phyloP scores from a whole-genome alignment of 257 asterid genomes.

The Fraxinus excelsior region DNA sequence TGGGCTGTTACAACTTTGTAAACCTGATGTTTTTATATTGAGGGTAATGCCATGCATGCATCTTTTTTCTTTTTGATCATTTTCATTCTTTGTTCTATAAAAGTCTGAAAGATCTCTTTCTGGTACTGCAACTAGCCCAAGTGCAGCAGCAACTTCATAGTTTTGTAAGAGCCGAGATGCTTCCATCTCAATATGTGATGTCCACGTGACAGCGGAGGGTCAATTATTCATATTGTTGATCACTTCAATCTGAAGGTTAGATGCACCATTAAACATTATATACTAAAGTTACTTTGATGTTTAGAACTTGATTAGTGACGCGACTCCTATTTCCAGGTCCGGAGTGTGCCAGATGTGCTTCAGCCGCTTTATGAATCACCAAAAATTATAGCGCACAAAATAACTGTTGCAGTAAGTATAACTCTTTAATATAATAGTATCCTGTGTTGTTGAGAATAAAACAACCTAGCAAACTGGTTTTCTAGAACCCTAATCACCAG shows the following conservation, averaged over 20 bases:
- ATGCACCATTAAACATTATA: background rate
- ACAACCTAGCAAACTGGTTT: too few relatives aligned
- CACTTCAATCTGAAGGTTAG: conserved; percentile 78
- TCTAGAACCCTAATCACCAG: conserved; percentile 43
- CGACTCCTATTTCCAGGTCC: conserved; percentile 53
- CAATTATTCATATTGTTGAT: conserved; percentile 97
- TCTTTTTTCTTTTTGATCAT: too few relatives aligned
- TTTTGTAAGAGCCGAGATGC: conserved; percentile 88
- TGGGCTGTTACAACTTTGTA: too few relatives aligned
- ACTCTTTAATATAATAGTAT: conserved; percentile 26
- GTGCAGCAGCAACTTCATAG: conserved; percentile 24
- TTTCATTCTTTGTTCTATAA: too few relatives aligned
- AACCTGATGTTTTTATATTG: too few relatives aligned
- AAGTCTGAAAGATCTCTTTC: conserved; percentile 47
- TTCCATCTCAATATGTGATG: conserved; percentile 93
- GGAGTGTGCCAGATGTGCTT: conserved; percentile 97
- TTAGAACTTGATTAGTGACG: conserved; percentile 6
- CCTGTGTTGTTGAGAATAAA: background rate
- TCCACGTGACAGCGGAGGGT: conserved; percentile 96
- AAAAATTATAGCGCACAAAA: too few relatives aligned
- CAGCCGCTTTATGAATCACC: conserved; percentile 58
- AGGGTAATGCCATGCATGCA: too few relatives aligned
- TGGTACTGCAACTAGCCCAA: too few relatives aligned
- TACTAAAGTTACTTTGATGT: background rate
- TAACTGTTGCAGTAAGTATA: conserved; percentile 25